Base-by-base conservation (phyloP, 1,139 yeast genomes). In the Saccharomyces pastorianus region DNA sequence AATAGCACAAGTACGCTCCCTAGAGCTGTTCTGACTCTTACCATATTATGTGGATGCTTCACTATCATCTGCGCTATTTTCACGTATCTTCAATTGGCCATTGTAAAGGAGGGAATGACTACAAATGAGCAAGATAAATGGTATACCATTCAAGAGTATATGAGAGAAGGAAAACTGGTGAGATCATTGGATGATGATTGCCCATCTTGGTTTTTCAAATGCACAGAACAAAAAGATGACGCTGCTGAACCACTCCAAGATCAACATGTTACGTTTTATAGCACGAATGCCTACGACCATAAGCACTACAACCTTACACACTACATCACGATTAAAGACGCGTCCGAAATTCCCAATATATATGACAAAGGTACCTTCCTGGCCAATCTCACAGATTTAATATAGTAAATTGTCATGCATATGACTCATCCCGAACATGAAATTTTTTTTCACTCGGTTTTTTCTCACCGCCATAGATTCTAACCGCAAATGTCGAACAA, bases 81-180 rank as follows among this genome's bases (percentile, higher is more conserved):
- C 67, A 66, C 83, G 0, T 71, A 68, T 1, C 79, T 86, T 59
- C 96, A 88, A 60, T 46, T 85, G 25, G 71, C 81, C 54, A 79
- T 83, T 63, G 73, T 88, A 2, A 83, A 81, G 61, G 75, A 84
- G 46, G 99, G 99, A 0, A 86, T 86, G 61, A 90, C 98, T n/a
- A 89, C 96, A 1, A 91, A 88, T 65, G 99, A 93, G 70, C 75
- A 83, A 9, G 82, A 78, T 51, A 93, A 93, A 69, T 93, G 98
- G 98, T 82, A 77, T 27, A 83, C 79, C 23, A 76, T 93, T 11
- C 83, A 84, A 55, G 79, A 82, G 50, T 75, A 87, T 58, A 76
- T 89, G 8, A 64, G 79, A 9, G 73, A 73, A n/a, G 77, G 76
- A 0, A 59, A 69, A 14, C 69, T 85, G 1, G 61, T 64, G 8